Evolutionary conservation across 371 early-diverging fungal genomes (phyloP).

Genomic region (Mortierella sp.): DNA sequence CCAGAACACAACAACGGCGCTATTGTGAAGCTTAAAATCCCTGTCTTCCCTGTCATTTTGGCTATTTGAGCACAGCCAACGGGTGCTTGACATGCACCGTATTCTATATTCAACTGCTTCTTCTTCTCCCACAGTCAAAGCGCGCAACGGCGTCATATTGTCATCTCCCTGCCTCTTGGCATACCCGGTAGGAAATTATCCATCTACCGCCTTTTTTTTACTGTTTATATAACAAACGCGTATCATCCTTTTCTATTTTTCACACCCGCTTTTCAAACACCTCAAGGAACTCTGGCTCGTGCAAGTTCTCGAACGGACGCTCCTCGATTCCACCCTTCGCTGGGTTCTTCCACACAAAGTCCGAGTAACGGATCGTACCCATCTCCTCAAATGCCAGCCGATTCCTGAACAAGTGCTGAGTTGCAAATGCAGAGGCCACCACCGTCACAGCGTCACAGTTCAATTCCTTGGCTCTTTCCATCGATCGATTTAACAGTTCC

Average conservation of each 20-base stretch:
- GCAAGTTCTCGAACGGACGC: slow-evolving; percentile 30
- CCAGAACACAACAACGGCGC: too few relatives aligned
- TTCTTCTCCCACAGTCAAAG: neutral
- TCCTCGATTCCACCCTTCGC: slow-evolving; percentile 11
- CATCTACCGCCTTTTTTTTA: neutral
- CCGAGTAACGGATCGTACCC: slow-evolving; percentile 29
- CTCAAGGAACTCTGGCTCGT: slow-evolving; percentile 43
- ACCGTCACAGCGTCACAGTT: slow-evolving; percentile 44
- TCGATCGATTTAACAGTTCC: slow-evolving; percentile 27
- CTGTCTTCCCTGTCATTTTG: too few relatives aligned
- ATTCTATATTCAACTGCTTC: too few relatives aligned
- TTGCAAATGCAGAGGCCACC: slow-evolving; percentile 50
- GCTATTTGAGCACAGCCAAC: too few relatives aligned
- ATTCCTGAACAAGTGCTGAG: slow-evolving; percentile 46
- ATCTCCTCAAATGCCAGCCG: slow-evolving; percentile 43
- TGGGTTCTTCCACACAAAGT: slow-evolving; percentile 19
- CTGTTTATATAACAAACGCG: too few relatives aligned
- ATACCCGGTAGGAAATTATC: slow-evolving; percentile 16
- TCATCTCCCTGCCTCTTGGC: slow-evolving; percentile 4
- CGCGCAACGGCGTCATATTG: neutral
- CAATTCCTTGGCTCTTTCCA: slow-evolving; percentile 28
- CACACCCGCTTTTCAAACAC: slow-evolving; percentile 33
- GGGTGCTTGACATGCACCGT: too few relatives aligned
- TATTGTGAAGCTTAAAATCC: too few relatives aligned
- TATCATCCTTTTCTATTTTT: neutral